These are phyloP conservation scores for Xylaria sp. DNA, from an alignment of 2,329 filamentous ascomycete species.

Conservation along the genomic window DNA sequence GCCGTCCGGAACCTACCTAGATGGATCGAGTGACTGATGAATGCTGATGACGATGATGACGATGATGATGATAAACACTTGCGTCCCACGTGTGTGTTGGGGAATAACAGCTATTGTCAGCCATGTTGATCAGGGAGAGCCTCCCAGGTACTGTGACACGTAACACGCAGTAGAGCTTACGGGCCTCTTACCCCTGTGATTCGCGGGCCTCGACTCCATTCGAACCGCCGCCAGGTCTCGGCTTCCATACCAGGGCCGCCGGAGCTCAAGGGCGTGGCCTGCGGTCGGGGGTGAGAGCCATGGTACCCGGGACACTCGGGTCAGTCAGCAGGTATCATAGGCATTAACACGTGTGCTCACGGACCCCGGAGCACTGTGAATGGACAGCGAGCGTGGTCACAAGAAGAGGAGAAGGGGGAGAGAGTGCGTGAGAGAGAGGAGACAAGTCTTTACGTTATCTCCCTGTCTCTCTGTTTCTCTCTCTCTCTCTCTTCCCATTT, in stretches of 20 bases:
- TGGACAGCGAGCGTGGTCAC: slow-evolving; percentile 4
- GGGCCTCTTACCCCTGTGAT: slow-evolving; percentile 11
- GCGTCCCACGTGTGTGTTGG: background rate
- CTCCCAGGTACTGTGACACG: slow-evolving; percentile 12
- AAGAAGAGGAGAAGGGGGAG: background rate
- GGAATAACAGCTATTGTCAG: slow-evolving; percentile 11
- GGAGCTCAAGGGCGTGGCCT: slow-evolving; percentile 5
- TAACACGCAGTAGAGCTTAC: slow-evolving; percentile 9
- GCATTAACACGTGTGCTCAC: slow-evolving; percentile 13
- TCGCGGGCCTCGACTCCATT: slow-evolving; percentile 13
- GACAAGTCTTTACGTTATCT: background rate
- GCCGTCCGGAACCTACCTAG: no score
- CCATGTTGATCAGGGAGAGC: slow-evolving; percentile 3
- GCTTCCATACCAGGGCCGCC: slow-evolving; percentile 14
- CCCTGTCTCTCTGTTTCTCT: slow-evolving; percentile 1
- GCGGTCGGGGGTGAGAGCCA: slow-evolving; percentile 14
- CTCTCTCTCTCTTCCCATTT: background rate
- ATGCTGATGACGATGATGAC: no score
- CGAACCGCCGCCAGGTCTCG: slow-evolving; percentile 16
- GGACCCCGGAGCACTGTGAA: slow-evolving; percentile 7
- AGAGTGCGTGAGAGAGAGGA: background rate
- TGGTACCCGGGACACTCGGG: slow-evolving; percentile 21
- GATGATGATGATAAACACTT: no score
- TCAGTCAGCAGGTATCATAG: slow-evolving; percentile 5
- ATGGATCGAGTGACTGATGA: background rate